phyloP scores from a whole-genome alignment of 805 yeast species.

The Ogataea paradorogensis region DNA sequence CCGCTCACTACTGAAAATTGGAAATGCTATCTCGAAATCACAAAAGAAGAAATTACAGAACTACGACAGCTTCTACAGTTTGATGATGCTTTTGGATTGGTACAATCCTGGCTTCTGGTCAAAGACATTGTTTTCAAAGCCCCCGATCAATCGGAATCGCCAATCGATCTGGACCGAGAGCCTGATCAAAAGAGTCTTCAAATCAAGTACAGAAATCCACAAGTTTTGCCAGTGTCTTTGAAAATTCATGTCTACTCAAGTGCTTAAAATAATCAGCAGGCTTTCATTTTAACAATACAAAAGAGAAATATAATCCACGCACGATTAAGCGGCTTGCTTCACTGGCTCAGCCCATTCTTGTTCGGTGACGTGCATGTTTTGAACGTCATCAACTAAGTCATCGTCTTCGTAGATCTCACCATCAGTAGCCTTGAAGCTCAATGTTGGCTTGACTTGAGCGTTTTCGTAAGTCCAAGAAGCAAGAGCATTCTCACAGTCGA shows the following conservation, averaged over 20 bases:
- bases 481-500: constrained; percentile 80
- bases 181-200: constrained; percentile 16
- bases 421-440: constrained; percentile 54
- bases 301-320: constrained; percentile 12
- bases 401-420: constrained; percentile 53
- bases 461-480: constrained; percentile 82
- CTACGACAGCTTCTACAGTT: constrained; percentile 9
- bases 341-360: constrained; percentile 30
- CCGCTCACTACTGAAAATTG: constrained; percentile 26
- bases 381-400: constrained; percentile 46
- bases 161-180: not conserved
- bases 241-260: constrained; percentile 26
- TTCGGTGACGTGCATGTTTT: constrained; percentile 48
- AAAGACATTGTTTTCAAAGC: constrained; percentile 15
- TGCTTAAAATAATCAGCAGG: constrained; percentile 4
- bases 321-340: constrained; percentile 28
- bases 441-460: constrained; percentile 79
- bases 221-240: constrained; percentile 20
- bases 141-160: not conserved
- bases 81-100: constrained; percentile 4
- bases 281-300: constrained; percentile 13
- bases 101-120: constrained; percentile 19
- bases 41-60: constrained; percentile 21
- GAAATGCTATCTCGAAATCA: constrained; percentile 25
- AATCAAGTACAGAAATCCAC: constrained; percentile 19